Evolutionary conservation across 257 asterid species (phyloP).

Genomic region (Plectranthus barbatus): DNA sequence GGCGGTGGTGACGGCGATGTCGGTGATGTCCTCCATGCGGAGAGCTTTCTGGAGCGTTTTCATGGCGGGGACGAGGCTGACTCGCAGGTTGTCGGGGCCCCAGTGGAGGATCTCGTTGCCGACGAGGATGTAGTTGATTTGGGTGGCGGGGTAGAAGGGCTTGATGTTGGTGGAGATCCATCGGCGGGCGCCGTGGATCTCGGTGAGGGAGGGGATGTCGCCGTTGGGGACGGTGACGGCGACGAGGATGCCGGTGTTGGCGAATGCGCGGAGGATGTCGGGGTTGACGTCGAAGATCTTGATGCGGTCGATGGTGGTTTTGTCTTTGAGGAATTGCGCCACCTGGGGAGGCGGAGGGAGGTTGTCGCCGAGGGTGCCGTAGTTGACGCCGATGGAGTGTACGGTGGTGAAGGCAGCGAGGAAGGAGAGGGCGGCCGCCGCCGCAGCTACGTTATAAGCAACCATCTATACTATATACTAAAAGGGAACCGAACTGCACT

Average conservation of each 20-base stretch:
- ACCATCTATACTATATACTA: not conserved
- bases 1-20: slow-evolving; percentile 33
- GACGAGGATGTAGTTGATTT: too few relatives aligned
- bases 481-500: too few relatives aligned
- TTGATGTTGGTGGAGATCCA: slow-evolving; percentile 42
- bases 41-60: slow-evolving; percentile 40
- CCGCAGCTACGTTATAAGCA: not conserved
- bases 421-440: slow-evolving; percentile 16
- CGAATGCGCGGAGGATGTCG: slow-evolving; percentile 66
- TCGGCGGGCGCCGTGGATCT: slow-evolving; percentile 36
- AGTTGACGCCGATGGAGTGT: slow-evolving; percentile 70
- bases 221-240: slow-evolving; percentile 72
- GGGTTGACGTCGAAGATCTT: slow-evolving; percentile 68
- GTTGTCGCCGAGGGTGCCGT: slow-evolving; percentile 76
- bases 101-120: too few relatives aligned
- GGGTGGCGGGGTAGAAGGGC: too few relatives aligned
- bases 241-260: slow-evolving; percentile 62
- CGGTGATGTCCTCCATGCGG: slow-evolving; percentile 13
- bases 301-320: slow-evolving; percentile 57
- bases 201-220: slow-evolving; percentile 48
- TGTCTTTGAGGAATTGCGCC: slow-evolving; percentile 55
- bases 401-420: slow-evolving; percentile 22
- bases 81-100: slow-evolving; percentile 37
- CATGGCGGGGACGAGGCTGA: slow-evolving; percentile 65
- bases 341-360: slow-evolving; percentile 75